Evolutionary conservation across 441 rosid species (phyloP), one percentile per base, ranked within the genome.

Genomic region (Erodium trifolium): DNA sequence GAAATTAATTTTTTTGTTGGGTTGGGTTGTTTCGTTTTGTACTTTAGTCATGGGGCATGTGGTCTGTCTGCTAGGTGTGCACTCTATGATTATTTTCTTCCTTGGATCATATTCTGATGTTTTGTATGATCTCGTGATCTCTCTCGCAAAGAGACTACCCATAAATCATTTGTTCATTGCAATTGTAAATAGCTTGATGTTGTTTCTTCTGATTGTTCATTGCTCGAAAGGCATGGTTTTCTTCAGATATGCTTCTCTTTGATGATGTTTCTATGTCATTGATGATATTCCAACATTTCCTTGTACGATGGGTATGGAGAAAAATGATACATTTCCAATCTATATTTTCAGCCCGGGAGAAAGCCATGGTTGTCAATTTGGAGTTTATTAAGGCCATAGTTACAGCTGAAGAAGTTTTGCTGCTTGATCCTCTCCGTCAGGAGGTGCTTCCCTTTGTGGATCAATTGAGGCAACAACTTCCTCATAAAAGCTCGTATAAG

Each of bases 321-420:
- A 23, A 59, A 60, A 35, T 51, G 17, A 64, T n/a, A 49, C 37
- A 70, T 29, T 18, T 65, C 4, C 77, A 74, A 37, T 49, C 8
- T 45, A 27, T 23, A 5, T 71, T 73, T 78, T 70, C 80, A 91
- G 97, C 97, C 3, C 79, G 96, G 76, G 99, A 94, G 81, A 94
- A 78, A 76, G 93, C 97, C 31, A 87, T 91, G 89, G 93, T 94
- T 80, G 90, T 94, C 63, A 91, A 91, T 82, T 72, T 91, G 76
- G 96, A 90, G 85, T 86, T 93, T 13, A 84, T 93, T 47, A 87
- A 88, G 82, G 93, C 96, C 18, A 86, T 93, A 75, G 91, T 93
- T 59, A 89, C 97, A 0, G 92, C 97, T 12, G 96, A 93, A 83
- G 96, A 93, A 83, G 88, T 91, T 67, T 65, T 91, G 60, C 63